These are phyloP conservation scores for Iberis pinnata DNA, from an alignment of 345 rosid genomes.

Conservation along the genomic window DNA sequence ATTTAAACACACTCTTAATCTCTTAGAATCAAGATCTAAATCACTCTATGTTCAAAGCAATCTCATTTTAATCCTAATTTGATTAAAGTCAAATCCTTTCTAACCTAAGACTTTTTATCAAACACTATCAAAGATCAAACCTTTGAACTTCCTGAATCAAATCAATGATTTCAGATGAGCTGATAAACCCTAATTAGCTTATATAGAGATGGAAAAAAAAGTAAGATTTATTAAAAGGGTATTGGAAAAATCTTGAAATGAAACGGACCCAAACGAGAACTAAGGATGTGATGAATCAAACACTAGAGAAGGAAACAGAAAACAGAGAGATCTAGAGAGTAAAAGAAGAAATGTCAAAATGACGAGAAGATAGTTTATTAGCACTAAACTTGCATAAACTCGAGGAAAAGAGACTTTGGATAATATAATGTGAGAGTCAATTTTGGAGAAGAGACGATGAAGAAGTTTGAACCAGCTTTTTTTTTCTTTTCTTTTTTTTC, in stretches of 20 bases:
- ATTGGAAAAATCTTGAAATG: constrained; percentile 14
- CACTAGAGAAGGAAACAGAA: no score
- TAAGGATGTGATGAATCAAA: background rate
- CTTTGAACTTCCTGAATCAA: no score
- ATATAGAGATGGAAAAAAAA: background rate
- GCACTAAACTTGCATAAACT: constrained; percentile 29
- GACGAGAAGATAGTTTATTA: constrained; percentile 20
- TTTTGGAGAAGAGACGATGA: constrained; percentile 20
- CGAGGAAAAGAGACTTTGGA: background rate
- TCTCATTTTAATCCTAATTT: constrained; percentile 24
- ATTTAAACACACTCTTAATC: constrained; percentile 26
- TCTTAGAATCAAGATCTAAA: background rate
- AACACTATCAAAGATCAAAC: constrained; percentile 1
- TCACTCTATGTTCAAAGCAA: constrained; percentile 3
- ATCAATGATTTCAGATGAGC: no score
- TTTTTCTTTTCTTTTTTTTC: no score
- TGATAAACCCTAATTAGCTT: background rate
- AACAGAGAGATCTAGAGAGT: constrained; percentile 26
- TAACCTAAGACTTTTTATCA: background rate
- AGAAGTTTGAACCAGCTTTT: no score
- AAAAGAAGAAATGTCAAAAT: background rate
- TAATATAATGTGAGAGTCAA: constrained; percentile 21
- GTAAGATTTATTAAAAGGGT: constrained; percentile 13
- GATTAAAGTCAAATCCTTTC: constrained; percentile 23
- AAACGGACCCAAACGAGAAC: constrained; percentile 6